A percentile compares a stretch with the other conserved stretches of the same genome.
phyloP scores from a whole-genome alignment of 1,284 basidiomycete species.

The Phlebopus sp. region DNA sequence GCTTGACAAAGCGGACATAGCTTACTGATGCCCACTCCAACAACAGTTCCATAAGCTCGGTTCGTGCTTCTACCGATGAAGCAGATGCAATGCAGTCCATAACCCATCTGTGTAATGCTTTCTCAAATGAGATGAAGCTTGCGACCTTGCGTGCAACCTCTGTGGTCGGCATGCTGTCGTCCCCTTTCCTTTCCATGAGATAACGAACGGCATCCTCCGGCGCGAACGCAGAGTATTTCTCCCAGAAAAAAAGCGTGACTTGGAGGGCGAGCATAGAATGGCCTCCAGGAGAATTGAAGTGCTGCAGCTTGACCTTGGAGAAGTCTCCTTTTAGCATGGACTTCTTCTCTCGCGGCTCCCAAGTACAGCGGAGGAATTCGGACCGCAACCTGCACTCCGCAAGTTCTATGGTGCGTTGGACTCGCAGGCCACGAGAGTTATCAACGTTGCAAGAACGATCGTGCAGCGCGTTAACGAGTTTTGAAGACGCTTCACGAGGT shows the following conservation, averaged over 20 bases:
- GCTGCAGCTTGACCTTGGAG: constrained; percentile 22
- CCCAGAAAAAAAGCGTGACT: constrained; percentile 38
- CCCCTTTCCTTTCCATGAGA: constrained; percentile 31
- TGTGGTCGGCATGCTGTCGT: constrained; percentile 19
- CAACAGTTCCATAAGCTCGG: constrained; percentile 39
- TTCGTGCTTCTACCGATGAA: constrained; percentile 18
- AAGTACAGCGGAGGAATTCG: constrained; percentile 21
- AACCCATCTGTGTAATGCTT: constrained; percentile 38
- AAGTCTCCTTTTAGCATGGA: constrained; percentile 28
- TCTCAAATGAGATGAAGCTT: constrained; percentile 37
- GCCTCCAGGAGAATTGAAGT: constrained; percentile 36
- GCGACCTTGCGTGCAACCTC: constrained; percentile 27
- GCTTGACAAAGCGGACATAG: neutral
- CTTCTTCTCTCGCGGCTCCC: constrained; percentile 30
- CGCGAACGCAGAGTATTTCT: constrained; percentile 37
- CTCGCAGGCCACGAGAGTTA: constrained; percentile 20
- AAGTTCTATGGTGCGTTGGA: constrained; percentile 28
- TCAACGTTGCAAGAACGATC: constrained; percentile 21
- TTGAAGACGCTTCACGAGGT: constrained; percentile 26
- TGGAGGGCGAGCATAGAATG: constrained; percentile 42
- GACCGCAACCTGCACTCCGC: constrained; percentile 20
- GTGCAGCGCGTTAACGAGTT: constrained; percentile 24
- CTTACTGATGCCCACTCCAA: constrained; percentile 41
- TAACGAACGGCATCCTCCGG: constrained; percentile 41
- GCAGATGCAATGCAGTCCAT: constrained; percentile 36